Conservation (phyloP, 2,329 filamentous ascomycete genomes). For the Arachnomyces sp. region DNA sequence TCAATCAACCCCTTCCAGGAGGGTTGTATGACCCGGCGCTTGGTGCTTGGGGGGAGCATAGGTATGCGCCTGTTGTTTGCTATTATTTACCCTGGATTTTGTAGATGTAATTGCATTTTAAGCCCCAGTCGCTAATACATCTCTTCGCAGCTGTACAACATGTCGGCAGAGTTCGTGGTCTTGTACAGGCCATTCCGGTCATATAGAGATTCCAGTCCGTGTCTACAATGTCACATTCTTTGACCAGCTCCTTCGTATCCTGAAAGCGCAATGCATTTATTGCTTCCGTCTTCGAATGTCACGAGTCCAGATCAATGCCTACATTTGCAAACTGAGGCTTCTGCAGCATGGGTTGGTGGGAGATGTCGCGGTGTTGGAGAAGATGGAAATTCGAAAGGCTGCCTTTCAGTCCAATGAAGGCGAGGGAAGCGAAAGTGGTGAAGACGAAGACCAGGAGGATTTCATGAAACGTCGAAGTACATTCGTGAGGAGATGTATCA, state of each 20-base stretch:
- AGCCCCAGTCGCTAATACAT: conserved; percentile 13
- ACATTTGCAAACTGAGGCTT: conserved; percentile 74
- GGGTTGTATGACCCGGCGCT: conserved; percentile 89
- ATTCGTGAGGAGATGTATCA: conserved; percentile 67
- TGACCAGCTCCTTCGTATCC: conserved; percentile 76
- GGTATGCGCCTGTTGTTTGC: conserved; percentile 58
- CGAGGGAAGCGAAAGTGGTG: conserved; percentile 56
- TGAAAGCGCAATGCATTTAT: conserved; percentile 82
- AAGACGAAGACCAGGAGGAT: conserved; percentile 48
- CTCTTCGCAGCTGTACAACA: conserved; percentile 65
- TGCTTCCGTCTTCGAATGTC: conserved; percentile 79
- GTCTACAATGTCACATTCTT: conserved; percentile 97
- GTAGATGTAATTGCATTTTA: conserved; percentile 6
- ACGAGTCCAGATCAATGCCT: conserved; percentile 67
- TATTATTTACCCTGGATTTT: conserved; percentile 7
- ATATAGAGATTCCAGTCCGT: conserved; percentile 86
- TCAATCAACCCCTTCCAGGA: conserved; percentile 79
- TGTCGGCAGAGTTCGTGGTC: conserved; percentile 73
- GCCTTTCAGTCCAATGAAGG: conserved; percentile 39
- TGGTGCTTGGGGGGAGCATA: conserved; percentile 77
- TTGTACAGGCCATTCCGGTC: conserved; percentile 88
- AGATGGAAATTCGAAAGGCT: conserved; percentile 37
- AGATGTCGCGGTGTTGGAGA: conserved; percentile 54
- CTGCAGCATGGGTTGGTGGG: conserved; percentile 74
- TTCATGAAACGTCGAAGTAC: conserved; percentile 50